Conservation (phyloP, 768 basidiomycete genomes). For the Hypsizygus marmoreus region DNA sequence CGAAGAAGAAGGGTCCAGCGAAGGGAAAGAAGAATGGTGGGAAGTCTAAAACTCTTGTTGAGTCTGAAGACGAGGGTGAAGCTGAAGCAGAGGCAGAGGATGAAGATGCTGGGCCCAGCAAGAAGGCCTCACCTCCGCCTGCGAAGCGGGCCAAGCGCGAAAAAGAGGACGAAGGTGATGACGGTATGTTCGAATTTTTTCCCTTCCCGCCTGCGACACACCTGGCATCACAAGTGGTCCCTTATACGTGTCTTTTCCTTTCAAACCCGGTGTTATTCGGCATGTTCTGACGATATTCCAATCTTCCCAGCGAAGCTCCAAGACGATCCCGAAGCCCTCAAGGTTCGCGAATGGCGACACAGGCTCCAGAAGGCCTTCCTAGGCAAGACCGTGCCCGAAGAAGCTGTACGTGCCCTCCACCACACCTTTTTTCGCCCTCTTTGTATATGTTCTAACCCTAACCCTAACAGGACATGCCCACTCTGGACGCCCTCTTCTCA, state of each 20-base stretch:
- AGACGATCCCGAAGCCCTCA: slow-evolving; percentile 62
- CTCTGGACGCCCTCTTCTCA: slow-evolving; percentile 63
- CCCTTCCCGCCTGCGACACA: slow-evolving; percentile 5
- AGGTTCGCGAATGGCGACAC: slow-evolving; percentile 82
- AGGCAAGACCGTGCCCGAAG: slow-evolving; percentile 19
- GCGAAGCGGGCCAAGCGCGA: slow-evolving; percentile 63
- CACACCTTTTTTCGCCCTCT: background rate
- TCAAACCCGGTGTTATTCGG: background rate
- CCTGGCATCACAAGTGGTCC: background rate
- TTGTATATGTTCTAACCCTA: slow-evolving; percentile 1
- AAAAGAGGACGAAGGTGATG: slow-evolving; percentile 65
- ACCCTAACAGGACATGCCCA: slow-evolving; percentile 64
- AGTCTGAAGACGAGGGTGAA: slow-evolving; percentile 69
- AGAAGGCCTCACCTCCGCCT: slow-evolving; percentile 60
- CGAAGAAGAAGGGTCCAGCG: slow-evolving; percentile 31
- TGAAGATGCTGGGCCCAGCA: slow-evolving; percentile 46
- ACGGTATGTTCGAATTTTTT: slow-evolving; percentile 44
- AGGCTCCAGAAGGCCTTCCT: slow-evolving; percentile 76
- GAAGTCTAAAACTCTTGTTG: slow-evolving; percentile 59
- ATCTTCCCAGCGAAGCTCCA: slow-evolving; percentile 28
- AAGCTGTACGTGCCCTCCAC: slow-evolving; percentile 12
- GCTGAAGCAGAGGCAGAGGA: slow-evolving; percentile 48
- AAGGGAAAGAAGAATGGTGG: slow-evolving; percentile 50
- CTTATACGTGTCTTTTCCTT: background rate
- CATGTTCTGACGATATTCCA: background rate